Base-by-base conservation (phyloP, 2,329 filamentous ascomycete genomes). In the Didymella lethalis region DNA sequence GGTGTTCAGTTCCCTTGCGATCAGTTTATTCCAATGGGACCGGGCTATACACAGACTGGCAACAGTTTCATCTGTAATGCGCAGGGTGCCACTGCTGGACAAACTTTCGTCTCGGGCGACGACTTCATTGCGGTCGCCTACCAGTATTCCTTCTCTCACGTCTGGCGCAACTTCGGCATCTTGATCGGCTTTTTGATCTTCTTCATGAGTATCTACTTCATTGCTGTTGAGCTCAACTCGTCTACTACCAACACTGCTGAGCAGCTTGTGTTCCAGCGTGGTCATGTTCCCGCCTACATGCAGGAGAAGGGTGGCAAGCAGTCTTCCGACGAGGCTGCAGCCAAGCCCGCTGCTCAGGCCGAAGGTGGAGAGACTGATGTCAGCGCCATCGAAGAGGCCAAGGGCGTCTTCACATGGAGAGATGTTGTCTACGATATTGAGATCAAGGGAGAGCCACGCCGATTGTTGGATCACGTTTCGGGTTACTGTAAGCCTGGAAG, bases 211-310 rank as follows among this genome's bases (percentile, higher is more conserved):
- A 64, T 88, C 1, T 91, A 92, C 75, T 84, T 91, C 49, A 45
- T 85, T 16, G 85, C 85, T 0, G 83, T 84, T 0, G 89, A 92
- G 68, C 64, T 89, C 65, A 90, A 90, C 74, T 88, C 88, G 0
- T 80, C 84, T 1, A 85, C 84, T 0, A 79, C 80, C 1, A 89
- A 85, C 50, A 88, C 84, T 0, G 89, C 88, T 0, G 90, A 93
- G 69, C 84, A 88, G 1, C 82, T 93, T 0, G 86, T 92, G 10
- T 92, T 91, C 60, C 73, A 72, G 54, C 70, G 75, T n/a, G 79
- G 79, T 7, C 75, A 79, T 58, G 79, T 81, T 41, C 80, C 79
- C 3, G 70, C 71, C 16, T 76, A 80, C 64, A 62, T 81, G 65
- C 70, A 74, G 41, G 54, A 66, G 46, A 61, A 66, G n/a, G 66